A percentile compares a stretch with the other conserved stretches of the same genome.
Evolutionary conservation across 495 filamentous ascomycete genomes (phyloP).

Genomic region (Pyrenopolyporus hunteri): DNA sequence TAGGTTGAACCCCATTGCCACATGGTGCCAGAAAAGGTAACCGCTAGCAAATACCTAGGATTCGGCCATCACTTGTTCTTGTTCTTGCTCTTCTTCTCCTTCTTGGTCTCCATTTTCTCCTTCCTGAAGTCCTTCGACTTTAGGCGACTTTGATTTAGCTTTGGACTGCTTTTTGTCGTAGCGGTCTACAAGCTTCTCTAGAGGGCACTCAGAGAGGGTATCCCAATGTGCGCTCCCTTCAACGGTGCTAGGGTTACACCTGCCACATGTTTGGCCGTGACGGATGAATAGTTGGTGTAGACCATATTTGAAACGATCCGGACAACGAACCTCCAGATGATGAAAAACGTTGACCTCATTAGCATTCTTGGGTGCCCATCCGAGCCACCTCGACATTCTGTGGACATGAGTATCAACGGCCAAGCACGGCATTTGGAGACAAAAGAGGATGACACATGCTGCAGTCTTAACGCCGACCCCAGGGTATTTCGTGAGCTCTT

Average conservation of each 20-base stretch:
- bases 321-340: slow-evolving; percentile 82
- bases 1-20: too few species aligned
- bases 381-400: slow-evolving; percentile 81
- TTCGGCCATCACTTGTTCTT: neutral
- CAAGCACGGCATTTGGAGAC: slow-evolving; percentile 76
- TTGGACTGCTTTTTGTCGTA: slow-evolving; percentile 35
- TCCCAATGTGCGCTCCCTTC: slow-evolving; percentile 54
- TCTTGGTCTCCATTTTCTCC: neutral
- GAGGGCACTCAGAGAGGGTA: slow-evolving; percentile 47
- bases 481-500: slow-evolving; percentile 73
- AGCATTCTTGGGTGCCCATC: slow-evolving; percentile 74
- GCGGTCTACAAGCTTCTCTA: slow-evolving; percentile 55
- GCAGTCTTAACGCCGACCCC: slow-evolving; percentile 94
- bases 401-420: slow-evolving; percentile 88
- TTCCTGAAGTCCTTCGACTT: neutral
- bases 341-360: slow-evolving; percentile 73
- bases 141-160: slow-evolving; percentile 15
- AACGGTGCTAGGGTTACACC: slow-evolving; percentile 69
- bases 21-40: neutral
- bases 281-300: slow-evolving; percentile 87
- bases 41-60: too few species aligned
- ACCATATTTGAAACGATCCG: slow-evolving; percentile 85
- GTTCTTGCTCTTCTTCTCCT: neutral
- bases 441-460: slow-evolving; percentile 83
- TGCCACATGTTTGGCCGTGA: slow-evolving; percentile 81